A percentile compares a stretch with the other conserved stretches of the same genome.
phyloP scores from a whole-genome alignment of 75 land plant species.

The Larix kaempferi region DNA sequence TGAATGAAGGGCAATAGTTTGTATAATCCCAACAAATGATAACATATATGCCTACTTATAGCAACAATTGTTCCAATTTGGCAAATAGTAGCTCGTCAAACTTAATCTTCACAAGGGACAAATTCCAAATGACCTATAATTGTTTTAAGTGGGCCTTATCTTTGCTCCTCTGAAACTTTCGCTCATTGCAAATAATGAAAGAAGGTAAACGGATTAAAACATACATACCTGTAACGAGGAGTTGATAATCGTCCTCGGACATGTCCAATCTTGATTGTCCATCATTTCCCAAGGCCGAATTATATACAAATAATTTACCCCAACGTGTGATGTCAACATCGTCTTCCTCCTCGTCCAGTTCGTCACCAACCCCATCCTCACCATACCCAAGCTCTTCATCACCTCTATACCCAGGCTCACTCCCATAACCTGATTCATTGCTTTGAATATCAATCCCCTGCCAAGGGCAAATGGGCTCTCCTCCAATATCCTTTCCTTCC shows the following conservation, averaged over 20 bases:
- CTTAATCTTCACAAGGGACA: neutral
- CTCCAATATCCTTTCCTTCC: constrained; percentile 20
- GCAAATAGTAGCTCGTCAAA: neutral
- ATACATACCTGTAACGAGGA: neutral
- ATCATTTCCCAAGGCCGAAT: constrained; percentile 6
- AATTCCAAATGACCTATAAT: neutral
- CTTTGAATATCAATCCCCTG: constrained; percentile 31
- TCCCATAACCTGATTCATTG: constrained; percentile 80
- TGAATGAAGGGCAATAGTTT: neutral
- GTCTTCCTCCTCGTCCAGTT: constrained; percentile 73
- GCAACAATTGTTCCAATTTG: neutral
- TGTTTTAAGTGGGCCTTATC: neutral
- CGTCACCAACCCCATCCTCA: constrained; percentile 46
- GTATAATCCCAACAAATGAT: neutral
- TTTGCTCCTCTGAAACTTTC: neutral
- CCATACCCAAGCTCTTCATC: constrained; percentile 82
- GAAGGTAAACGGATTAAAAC: neutral
- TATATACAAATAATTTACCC: constrained; percentile 18
- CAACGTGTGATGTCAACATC: constrained; percentile 37
- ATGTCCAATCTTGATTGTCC: neutral
- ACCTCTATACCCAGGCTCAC: constrained; percentile 85
- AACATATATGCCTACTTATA: neutral
- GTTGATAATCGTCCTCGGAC: neutral
- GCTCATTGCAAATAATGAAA: neutral
- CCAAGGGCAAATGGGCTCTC: constrained; percentile 16